Evolutionary conservation across 305 asterid species (phyloP), one percentile per base, ranked within the genome.

Genomic region (Salvia sclarea): DNA sequence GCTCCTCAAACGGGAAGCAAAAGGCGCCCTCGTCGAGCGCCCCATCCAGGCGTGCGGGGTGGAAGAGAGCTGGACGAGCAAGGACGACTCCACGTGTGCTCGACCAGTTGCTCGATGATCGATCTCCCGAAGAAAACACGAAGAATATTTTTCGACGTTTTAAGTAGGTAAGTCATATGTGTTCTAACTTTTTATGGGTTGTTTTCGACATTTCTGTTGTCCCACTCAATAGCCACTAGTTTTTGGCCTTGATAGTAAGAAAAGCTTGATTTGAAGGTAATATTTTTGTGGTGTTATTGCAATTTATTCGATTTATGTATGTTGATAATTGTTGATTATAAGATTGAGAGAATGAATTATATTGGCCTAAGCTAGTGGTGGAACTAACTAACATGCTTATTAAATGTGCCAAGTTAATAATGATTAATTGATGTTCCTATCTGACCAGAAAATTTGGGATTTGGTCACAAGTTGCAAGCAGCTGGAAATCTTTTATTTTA

Each of bases 31-130:
- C 28, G 76, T 89, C 2, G 98, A 91, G 74, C 88, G 78, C 4
- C 56, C 88, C 24, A 70, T 85, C 38, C 84, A 75, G 73, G 83
- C 84, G 16, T 92, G 95, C 61, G 75, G 94, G 22, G 72, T 82
- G 53, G 82, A 78, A 14, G 79, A 81, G 60, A 84, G 60, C 78
- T 86, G 90, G 92, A 73, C 91, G 0, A 83, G 61, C 76, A 82
- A 85, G 66, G 96, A 88, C 1, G 96, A 88, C 41, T 70, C 92
- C 20, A 21, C 80, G 10, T 63, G 82, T 25, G 67, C 85, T 63
- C 72, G 74, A 28, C 79, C 86, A 40, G 68, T 78, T 62, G 88
- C 96, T 54, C 68, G 88, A 76, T 83, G 84, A 83, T 25, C 50
- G 84, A 83, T 25, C 50, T 37, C 44, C 56, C 6, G 9, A 49